Evolutionary conservation across 768 basidiomycete species (phyloP), one percentile per base, ranked within the genome.

Genomic region (Panaeolus cyanescens): DNA sequence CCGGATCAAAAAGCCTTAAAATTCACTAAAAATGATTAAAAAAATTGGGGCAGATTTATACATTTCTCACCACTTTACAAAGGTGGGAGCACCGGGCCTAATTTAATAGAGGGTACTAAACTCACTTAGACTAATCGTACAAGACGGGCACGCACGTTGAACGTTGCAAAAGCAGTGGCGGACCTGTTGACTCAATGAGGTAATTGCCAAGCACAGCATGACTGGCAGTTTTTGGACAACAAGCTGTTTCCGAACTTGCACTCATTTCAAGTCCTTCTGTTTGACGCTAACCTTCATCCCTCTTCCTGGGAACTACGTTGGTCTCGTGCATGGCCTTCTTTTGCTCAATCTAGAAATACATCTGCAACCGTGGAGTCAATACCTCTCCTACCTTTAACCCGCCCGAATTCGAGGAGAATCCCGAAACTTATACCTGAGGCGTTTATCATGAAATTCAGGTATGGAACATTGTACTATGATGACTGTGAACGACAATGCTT

Each of bases 361-460:
- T 36, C 19, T 56, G 58, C 64, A 62, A 71, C 56, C 59, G 70
- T 78, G 78, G 78, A 79, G 77, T 70, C 69, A 28, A 76, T 79
- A 64, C 77, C 78, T 45, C 77, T 79, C 62, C 71, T 70, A 58
- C 72, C 70, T 59, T 67, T 79, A 22, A 64, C 61, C 59, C 68
- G 67, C 53, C 60, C 42, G 50, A 39, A 36, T 61, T 45, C 65
- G 65, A 62, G 62, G 59, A 65, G 65, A 62, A 64, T 65, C 42
- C 54, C 62, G 12, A 64, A 62, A 53, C 63, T 64, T 59, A 55
- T 67, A 60, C 67, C 66, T 58, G 62, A 64, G 61, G 62, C 64
- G 12, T 70, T 70, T 56, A 69, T 65, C 37, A 88, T 88, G 86
- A 88, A 86, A 71, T 88, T 87, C 70, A 87, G 86, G 86, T 86